A percentile compares a stretch with the other conserved stretches of the same genome.
Conservation (phyloP, 163 green algal genomes). For the Scenedesmus sp. region DNA sequence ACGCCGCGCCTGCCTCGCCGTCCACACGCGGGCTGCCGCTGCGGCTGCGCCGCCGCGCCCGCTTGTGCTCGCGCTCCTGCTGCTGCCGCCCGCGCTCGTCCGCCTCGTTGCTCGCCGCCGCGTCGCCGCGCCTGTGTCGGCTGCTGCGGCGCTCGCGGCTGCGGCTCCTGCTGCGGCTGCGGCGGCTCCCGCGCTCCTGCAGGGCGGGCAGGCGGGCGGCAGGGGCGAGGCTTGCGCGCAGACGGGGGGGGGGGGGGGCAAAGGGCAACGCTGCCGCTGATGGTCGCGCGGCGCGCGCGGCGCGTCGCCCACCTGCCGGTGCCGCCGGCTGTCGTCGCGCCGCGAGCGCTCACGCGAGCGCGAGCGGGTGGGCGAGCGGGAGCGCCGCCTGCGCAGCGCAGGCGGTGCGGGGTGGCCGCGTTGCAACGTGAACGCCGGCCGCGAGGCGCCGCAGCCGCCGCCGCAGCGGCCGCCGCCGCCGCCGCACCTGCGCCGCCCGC, state of each 20-base stretch:
- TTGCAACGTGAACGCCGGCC: too few species aligned
- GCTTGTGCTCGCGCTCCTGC: background rate
- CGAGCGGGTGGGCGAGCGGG: background rate
- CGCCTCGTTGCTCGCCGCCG: background rate
- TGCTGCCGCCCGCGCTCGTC: background rate
- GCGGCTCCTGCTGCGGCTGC: conserved; percentile 2
- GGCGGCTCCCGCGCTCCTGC: conserved; percentile 15
- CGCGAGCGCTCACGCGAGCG: background rate
- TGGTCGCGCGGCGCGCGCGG: too few species aligned
- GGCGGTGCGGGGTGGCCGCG: too few species aligned
- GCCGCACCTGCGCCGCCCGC: too few species aligned
- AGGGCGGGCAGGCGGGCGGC: too few species aligned
- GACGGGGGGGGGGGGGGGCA: too few species aligned
- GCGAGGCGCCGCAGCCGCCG: background rate
- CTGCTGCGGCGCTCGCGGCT: background rate
- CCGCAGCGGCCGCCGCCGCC: background rate
- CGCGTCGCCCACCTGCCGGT: conserved; percentile 16
- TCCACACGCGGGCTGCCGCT: too few species aligned
- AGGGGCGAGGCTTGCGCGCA: too few species aligned
- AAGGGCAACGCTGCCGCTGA: too few species aligned
- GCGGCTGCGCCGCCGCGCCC: background rate
- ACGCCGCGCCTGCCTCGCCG: too few species aligned
- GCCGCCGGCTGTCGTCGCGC: background rate
- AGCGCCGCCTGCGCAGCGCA: conserved; percentile 1
- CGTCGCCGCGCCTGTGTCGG: too few species aligned